Evolutionary conservation across 495 filamentous ascomycete species (phyloP).

Genomic region (Talaromyces liani): DNA sequence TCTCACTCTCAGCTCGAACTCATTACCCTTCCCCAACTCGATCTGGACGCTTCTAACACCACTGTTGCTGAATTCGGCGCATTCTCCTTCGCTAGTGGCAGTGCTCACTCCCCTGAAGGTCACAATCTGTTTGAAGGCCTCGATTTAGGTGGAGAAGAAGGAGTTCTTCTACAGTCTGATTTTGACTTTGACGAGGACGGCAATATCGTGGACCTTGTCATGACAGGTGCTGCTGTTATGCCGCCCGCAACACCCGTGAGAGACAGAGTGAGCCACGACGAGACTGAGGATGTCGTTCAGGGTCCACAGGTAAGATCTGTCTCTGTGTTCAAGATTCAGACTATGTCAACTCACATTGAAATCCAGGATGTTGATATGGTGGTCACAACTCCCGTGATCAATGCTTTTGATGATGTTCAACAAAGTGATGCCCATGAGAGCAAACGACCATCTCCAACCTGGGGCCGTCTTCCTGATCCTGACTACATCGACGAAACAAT

Average conservation of each 20-base stretch:
- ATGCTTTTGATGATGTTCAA: neutral
- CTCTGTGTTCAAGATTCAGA: neutral
- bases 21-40: conserved; percentile 22
- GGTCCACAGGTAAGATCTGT: conserved; percentile 18
- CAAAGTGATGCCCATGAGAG: neutral
- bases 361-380: neutral
- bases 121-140: neutral
- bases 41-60: conserved; percentile 23
- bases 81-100: conserved; percentile 26
- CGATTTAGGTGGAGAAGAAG: conserved; percentile 31
- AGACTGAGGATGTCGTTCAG: conserved; percentile 9
- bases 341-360: neutral
- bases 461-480: conserved; percentile 10
- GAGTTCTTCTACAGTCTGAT: conserved; percentile 51
- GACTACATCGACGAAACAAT: conserved; percentile 1
- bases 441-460: conserved; percentile 1
- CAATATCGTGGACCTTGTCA: conserved; percentile 40
- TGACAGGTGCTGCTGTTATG: conserved; percentile 11
- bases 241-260: conserved; percentile 20
- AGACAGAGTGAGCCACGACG: conserved; percentile 10
- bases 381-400: neutral
- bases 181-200: conserved; percentile 61
- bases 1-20: conserved; percentile 23
- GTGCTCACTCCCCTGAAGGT: conserved; percentile 6
- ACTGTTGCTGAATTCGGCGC: conserved; percentile 31